A percentile compares a stretch with the other conserved stretches of the same genome.
Conservation (phyloP, 1,284 basidiomycete genomes). For the Stygiomarasmius scandens region DNA sequence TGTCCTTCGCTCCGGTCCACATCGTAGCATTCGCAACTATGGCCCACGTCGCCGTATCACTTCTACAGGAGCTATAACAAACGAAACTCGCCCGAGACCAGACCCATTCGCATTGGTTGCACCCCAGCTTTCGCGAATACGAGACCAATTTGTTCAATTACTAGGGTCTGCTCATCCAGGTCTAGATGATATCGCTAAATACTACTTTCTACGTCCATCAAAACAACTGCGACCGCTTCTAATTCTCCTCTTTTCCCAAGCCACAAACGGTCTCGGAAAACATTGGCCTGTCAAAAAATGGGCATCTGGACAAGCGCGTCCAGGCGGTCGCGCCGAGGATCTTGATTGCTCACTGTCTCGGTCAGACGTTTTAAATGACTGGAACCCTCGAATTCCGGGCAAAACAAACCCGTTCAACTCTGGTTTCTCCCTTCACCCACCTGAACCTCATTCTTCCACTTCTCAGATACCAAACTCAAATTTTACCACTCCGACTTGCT, state of each 20-base stretch:
- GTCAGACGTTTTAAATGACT: constrained; percentile 81
- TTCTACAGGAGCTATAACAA: neutral
- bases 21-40: neutral
- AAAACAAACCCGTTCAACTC: constrained; percentile 49
- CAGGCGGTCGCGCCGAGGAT: constrained; percentile 47
- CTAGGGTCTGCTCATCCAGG: constrained; percentile 89
- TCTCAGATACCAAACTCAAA: constrained; percentile 23
- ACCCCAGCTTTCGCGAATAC: constrained; percentile 75
- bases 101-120: constrained; percentile 76
- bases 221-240: constrained; percentile 84
- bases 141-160: constrained; percentile 76
- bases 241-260: constrained; percentile 79
- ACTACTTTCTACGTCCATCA: constrained; percentile 80
- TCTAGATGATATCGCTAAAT: constrained; percentile 83
- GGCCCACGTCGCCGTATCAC: neutral
- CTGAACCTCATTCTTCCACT: constrained; percentile 20
- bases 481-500: constrained; percentile 20
- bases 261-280: constrained; percentile 80
- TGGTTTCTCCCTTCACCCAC: constrained; percentile 42
- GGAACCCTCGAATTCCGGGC: constrained; percentile 81
- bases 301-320: constrained; percentile 58
- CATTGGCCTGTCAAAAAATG: constrained; percentile 55
- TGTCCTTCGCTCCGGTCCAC: neutral
- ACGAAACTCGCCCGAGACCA: constrained; percentile 20
- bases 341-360: constrained; percentile 75